Evolutionary conservation across 306 rosid genomes (phyloP).

Genomic region (Geum urbanum): DNA sequence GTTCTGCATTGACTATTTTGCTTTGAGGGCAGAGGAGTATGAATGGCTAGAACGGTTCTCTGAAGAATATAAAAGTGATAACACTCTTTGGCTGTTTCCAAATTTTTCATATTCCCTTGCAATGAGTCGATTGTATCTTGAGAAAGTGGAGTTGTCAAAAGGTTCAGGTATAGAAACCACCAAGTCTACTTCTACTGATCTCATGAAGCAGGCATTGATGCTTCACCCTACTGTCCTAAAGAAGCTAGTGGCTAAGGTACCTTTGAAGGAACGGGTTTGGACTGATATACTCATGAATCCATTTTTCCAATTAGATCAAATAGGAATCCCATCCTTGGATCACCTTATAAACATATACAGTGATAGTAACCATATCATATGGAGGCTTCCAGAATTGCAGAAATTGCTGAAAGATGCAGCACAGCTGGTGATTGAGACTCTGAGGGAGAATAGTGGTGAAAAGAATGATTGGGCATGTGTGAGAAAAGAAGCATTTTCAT

Average conservation of each 20-base stretch:
- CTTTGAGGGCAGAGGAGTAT: constrained; percentile 87
- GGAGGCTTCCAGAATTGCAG: constrained; percentile 94
- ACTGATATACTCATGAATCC: constrained; percentile 50
- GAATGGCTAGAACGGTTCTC: constrained; percentile 85
- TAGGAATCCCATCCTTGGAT: constrained; percentile 66
- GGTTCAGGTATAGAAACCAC: constrained; percentile 30
- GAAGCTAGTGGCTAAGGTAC: constrained; percentile 79
- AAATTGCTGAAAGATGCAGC: constrained; percentile 65
- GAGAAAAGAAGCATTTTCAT: constrained; percentile 86
- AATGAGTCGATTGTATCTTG: constrained; percentile 72
- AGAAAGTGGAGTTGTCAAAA: constrained; percentile 43
- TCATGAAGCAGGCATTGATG: constrained; percentile 95
- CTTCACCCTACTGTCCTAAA: constrained; percentile 83
- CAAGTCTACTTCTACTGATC: constrained; percentile 66
- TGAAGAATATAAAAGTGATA: constrained; percentile 73
- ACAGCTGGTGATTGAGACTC: constrained; percentile 56
- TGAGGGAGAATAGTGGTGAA: constrained; percentile 52
- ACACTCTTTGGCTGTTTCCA: constrained; percentile 84
- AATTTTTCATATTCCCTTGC: constrained; percentile 93
- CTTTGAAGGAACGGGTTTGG: constrained; percentile 82
- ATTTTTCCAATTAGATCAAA: constrained; percentile 65
- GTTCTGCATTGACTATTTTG: constrained; percentile 82
- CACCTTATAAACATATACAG: constrained; percentile 78
- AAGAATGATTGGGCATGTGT: constrained; percentile 82
- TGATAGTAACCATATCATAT: constrained; percentile 77